Evolutionary conservation across 345 rosid species (phyloP), one percentile per base, ranked within the genome.

Genomic region (Garcia nutans): DNA sequence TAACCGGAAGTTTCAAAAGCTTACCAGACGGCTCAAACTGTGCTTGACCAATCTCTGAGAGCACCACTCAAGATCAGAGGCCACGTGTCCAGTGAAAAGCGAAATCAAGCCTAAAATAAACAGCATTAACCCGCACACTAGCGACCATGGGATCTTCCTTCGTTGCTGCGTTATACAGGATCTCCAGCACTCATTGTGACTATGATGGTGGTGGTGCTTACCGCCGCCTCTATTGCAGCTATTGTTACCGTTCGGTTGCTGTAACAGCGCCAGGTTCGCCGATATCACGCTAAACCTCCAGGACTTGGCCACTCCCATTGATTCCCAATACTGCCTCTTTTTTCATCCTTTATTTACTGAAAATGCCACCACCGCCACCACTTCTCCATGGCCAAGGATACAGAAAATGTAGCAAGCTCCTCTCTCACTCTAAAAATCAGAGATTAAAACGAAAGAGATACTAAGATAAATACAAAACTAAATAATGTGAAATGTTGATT

Each of bases 11-110:
- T 56, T 17, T 19, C 66, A 6, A 52, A 71, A 24, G 8, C 59
- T 60, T 86, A 93, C 99, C 90, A 90, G 81, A 75, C 59, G 86
- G 78, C 50, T 41, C 54, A 88, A 71, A 80, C 83, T 86, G 20
- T 84, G 85, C 75, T 88, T 89, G 57, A 79, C 89, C 79, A 96
- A 74, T 84, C 86, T 90, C 84, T 88, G 96, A 61, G 98, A 93
- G 78, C 90, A 96, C 98, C 98, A 92, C 70, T 96, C 98, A 65
- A 93, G 95, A 87, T 93, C 95, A 45, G 99, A 93, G 2, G 85
- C 99, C 55, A 93, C 91, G 71, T 96, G 98, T 59, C 98, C 98
- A 3, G 97, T 90, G 82, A 93, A 91, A 62, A 96, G 93, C 60
- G 98, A 96, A 74, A 93, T 89, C 82, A 96, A 81, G 3, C 99